A percentile compares a stretch with the other conserved stretches of the same genome.
phyloP scores from a whole-genome alignment of 2,329 filamentous ascomycete species.

The Rutstroemia sp. region DNA sequence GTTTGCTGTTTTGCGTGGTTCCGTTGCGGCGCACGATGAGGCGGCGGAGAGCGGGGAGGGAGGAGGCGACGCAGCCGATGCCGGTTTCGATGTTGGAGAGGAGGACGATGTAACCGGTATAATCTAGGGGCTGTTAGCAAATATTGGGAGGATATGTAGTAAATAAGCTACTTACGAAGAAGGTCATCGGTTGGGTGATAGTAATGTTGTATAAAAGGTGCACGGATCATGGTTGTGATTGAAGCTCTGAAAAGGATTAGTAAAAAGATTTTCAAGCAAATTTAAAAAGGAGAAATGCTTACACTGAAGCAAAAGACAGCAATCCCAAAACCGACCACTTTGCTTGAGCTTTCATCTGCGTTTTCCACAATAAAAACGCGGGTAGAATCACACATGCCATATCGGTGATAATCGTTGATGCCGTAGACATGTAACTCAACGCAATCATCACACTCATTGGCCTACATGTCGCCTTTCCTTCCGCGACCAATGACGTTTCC shows the following conservation, averaged over 20 bases:
- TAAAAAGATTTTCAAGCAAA: not conserved
- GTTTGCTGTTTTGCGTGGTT: not conserved
- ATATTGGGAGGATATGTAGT: too few species aligned
- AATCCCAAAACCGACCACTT: conserved; percentile 17
- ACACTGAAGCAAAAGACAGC: conserved; percentile 16
- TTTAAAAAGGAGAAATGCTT: not conserved
- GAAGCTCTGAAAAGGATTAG: not conserved
- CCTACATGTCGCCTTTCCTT: conserved; percentile 14
- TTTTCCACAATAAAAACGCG: conserved; percentile 29
- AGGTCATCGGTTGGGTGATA: conserved; percentile 10
- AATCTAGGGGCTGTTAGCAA: not conserved
- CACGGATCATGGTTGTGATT: conserved; percentile 4
- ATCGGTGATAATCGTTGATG: conserved; percentile 30
- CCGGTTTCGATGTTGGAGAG: conserved; percentile 9
- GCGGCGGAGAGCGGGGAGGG: conserved; percentile 5
- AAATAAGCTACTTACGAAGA: conserved; percentile 21
- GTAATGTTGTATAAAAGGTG: not conserved
- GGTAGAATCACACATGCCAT: conserved; percentile 28
- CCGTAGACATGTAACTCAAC: conserved; percentile 27
- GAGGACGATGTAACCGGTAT: conserved; percentile 4
- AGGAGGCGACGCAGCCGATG: conserved; percentile 4
- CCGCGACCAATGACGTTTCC: conserved; percentile 6
- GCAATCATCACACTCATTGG: conserved; percentile 18
- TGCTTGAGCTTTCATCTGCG: conserved; percentile 23
- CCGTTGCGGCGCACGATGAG: not conserved